Base-by-base conservation (phyloP, 1,284 basidiomycete genomes). In the Sporisorium iseilematis-ciliati region DNA sequence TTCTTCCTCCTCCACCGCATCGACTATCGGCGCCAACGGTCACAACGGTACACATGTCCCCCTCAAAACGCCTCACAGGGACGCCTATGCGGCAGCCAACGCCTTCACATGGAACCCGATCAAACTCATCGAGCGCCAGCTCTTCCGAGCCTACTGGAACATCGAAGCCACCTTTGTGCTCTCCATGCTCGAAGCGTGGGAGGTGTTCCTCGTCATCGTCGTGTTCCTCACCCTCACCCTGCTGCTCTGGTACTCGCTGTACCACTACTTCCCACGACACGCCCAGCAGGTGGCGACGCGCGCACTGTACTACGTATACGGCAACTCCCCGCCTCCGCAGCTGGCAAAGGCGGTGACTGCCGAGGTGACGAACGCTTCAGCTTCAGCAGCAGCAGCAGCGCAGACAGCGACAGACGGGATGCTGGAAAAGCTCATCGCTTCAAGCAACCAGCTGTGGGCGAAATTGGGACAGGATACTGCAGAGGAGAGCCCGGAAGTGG, bases 111-210 rank as follows among this genome's bases (percentile, higher is more conserved):
- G 65, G 69, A 72, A 76, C 31, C 74, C 74, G n/a, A 61, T 72
- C 65, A 55, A 50, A 31, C 21, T 72, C 43, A 62, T 72, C 59
- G 69, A 76, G 45, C 74, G 74, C n/a, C 65, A 62, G 14, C 52
- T 76, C 21, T 76, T 76, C 38, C 61, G 65, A 16, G 35, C 62
- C 43, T 69, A 77, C 46, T 70, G 67, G 64, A 65, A 74, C 51
- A 45, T 77, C 26, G 64, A 63, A 35, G 63, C 57, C 18, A 71
- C 71, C 18, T 77, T 67, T 41, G 71, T 68, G 14, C 62, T 77
- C 6, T 65, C 65, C 42, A 74, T 74, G 71, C 56, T 77, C 29
- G 75, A 77, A 64, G 65, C 67, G 1, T 77, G 75, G 75, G 75
- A 77, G 35, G 64, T 74, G 1, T 61, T 70, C 21, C 56, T 77